These are phyloP conservation scores for Trametes cubensis DNA, from an alignment of 768 basidiomycete species.

Conservation along the genomic window DNA sequence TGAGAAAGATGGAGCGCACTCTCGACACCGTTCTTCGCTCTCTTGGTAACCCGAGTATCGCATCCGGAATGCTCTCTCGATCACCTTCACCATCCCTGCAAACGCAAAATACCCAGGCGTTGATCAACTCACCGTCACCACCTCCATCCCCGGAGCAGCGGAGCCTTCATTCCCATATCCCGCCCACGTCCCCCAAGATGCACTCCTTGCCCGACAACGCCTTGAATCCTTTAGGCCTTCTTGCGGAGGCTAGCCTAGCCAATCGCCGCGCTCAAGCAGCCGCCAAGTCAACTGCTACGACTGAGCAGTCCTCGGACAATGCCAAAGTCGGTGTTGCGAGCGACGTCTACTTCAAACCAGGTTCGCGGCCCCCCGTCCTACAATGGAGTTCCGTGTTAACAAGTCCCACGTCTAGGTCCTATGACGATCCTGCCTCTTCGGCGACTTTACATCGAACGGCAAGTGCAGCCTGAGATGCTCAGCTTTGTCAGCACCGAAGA, in stretches of 20 bases:
- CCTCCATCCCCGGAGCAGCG: conserved; percentile 43
- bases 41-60: conserved; percentile 80
- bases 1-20: conserved; percentile 90
- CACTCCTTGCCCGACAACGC: conserved; percentile 92
- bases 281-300: conserved; percentile 21
- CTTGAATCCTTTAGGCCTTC: conserved; percentile 87
- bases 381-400: not conserved
- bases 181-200: conserved; percentile 75
- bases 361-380: conserved; percentile 41
- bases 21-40: conserved; percentile 90
- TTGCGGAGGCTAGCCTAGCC: conserved; percentile 87
- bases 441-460: conserved; percentile 82
- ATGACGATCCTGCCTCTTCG: conserved; percentile 87
- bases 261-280: conserved; percentile 64
- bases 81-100: conserved; percentile 73
- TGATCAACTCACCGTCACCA: conserved; percentile 44
- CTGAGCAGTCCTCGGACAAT: conserved; percentile 16
- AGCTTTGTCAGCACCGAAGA: conserved; percentile 87
- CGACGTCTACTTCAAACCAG: conserved; percentile 90
- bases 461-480: conserved; percentile 92
- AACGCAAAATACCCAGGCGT: conserved; percentile 52
- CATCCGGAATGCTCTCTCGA: conserved; percentile 79
- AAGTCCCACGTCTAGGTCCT: conserved; percentile 53
- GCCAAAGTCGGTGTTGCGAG: conserved; percentile 76
- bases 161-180: conserved; percentile 28